Base-by-base conservation (phyloP, 257 asterid genomes). In the Jaltomata sinuosa region DNA sequence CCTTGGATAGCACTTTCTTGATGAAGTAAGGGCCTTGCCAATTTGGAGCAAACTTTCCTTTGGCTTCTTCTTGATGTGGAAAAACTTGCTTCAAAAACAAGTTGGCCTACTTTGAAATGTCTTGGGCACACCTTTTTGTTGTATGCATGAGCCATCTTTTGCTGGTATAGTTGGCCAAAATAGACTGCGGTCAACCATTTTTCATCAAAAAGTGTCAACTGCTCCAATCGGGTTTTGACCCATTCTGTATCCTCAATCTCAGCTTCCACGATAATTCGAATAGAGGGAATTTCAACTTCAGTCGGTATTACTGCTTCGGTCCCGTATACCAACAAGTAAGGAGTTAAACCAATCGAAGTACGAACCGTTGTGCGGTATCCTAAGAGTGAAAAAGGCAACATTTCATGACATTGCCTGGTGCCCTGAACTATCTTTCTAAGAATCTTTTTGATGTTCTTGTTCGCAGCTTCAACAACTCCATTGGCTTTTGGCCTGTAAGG, bases 151-250 rank as follows among this genome's bases (percentile, higher is more conserved):
- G 21, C 9, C 4, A 62, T 5, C 14, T 21, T 15, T 65, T 8
- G 1, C 2, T 15, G 25, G 21, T 65, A 65, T 6, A 16, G 22
- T 0, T 6, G 45, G n/a, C 12, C 0, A 31, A 31, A 65, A 3
- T 0, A 65, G 0, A 16, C 1, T 0, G 0, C 0, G 0, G 1
- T 5, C n/a, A 65, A 29, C 11, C 1, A 1, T 16, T 31, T 65
- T 19, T 3, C 22, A 65, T 31, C 14, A 15, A 65, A 15, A 6
- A 65, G 2, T 1, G 6, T 65, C 11, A 65, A 7, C 0, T 65
- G 0, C 14, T 65, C 14, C 3, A 31, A 8, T 31, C 0, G 1
- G 3, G 45, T 65, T 32, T 65, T 65, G 22, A 65, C 14, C 45
- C 7, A 31, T 65, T 29, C 12, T 14, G 22, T 64, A 12, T 29